Percentiles rank a stretch among this genome's conserved stretches.
Evolutionary conservation across 148 eudicot genomes (phyloP).

Genomic region (Vaccinium darrowii): DNA sequence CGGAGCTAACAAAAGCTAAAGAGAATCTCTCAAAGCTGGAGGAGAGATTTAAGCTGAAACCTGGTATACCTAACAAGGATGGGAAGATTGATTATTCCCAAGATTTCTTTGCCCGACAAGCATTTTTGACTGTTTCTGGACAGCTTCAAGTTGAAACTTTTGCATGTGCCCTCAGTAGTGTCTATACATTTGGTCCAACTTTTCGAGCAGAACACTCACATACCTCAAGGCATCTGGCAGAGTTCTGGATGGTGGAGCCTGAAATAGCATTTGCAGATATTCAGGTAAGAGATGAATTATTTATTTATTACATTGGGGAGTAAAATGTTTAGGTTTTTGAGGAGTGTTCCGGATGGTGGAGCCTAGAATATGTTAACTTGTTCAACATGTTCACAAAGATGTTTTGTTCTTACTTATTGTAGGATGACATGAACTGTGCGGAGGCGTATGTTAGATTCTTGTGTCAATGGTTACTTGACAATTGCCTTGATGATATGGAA

Average conservation of each 20-base stretch:
- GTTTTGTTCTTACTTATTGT: constrained; percentile 1
- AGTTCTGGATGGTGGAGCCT: constrained; percentile 99
- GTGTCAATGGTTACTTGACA: constrained; percentile 86
- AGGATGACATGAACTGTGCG: constrained; percentile 98
- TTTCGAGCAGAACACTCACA: constrained; percentile 96
- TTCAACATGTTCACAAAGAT: not conserved
- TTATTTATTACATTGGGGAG: not conserved
- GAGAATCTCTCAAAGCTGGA: constrained; percentile 59
- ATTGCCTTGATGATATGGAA: constrained; percentile 93
- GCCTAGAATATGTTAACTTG: not conserved
- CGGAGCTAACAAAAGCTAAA: constrained; percentile 62
- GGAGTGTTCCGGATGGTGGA: not conserved
- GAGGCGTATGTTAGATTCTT: constrained; percentile 85
- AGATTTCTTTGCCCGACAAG: constrained; percentile 96
- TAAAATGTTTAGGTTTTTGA: not conserved
- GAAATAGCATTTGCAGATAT: constrained; percentile 96
- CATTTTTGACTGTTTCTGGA: constrained; percentile 96
- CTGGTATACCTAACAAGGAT: constrained; percentile 85
- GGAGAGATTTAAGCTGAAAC: constrained; percentile 65
- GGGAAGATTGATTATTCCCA: constrained; percentile 79
- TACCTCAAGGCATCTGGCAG: constrained; percentile 94
- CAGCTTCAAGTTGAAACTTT: constrained; percentile 92
- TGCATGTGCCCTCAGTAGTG: constrained; percentile 87
- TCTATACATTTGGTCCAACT: constrained; percentile 95
- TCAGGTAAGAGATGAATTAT: constrained; percentile 40